phyloP scores from a whole-genome alignment of 1,284 basidiomycete species.

The Irpex lacteus region DNA sequence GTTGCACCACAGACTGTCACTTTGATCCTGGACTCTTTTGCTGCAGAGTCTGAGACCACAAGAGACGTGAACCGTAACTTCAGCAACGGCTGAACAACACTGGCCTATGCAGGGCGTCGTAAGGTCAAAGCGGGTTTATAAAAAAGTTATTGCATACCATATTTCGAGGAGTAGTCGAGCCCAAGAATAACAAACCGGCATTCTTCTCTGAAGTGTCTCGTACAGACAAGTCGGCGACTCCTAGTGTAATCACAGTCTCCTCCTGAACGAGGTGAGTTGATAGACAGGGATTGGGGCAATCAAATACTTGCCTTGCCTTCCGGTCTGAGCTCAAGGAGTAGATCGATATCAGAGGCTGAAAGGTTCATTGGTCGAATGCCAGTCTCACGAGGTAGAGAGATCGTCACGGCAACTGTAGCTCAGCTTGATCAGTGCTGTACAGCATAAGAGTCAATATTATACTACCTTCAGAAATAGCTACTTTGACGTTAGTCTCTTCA shows the following conservation, averaged over 20 bases:
- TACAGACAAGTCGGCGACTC: constrained; percentile 60
- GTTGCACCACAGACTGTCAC: constrained; percentile 67
- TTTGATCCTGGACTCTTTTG: constrained; percentile 80
- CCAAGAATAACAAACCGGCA: constrained; percentile 41
- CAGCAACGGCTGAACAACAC: constrained; percentile 49
- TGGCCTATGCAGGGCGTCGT: constrained; percentile 31
- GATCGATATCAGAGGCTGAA: constrained; percentile 59
- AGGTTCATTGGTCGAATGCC: constrained; percentile 52
- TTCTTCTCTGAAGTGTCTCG: constrained; percentile 40
- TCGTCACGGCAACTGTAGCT: constrained; percentile 37
- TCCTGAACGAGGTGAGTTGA: constrained; percentile 41
- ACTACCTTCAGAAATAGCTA: constrained; percentile 58
- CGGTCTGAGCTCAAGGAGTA: constrained; percentile 64
- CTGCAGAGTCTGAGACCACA: constrained; percentile 58
- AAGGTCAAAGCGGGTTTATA: neutral
- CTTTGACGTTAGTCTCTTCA: constrained; percentile 50
- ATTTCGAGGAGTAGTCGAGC: constrained; percentile 47
- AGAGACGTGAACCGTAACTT: constrained; percentile 70
- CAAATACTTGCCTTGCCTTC: constrained; percentile 55
- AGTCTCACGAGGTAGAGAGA: constrained; percentile 39
- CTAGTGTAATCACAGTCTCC: constrained; percentile 65
- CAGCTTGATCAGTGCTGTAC: constrained; percentile 5
- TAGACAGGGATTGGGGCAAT: neutral
- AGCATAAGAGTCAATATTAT: constrained; percentile 6
- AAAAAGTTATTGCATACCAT: constrained; percentile 42